Conservation (phyloP, 768 basidiomycete genomes). For the Macrocybe gigantea region DNA sequence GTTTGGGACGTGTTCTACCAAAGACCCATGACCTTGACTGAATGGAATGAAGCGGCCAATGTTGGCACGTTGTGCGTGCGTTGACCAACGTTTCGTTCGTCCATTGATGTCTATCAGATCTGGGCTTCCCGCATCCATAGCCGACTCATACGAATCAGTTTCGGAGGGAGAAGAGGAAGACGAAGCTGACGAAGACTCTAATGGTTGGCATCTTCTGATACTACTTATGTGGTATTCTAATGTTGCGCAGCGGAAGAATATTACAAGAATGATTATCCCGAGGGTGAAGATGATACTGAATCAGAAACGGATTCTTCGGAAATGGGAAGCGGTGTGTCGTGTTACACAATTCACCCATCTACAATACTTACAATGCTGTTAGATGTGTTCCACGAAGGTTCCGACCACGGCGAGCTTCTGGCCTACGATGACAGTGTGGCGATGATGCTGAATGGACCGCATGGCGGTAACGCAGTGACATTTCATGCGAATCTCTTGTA, state of each 20-base stretch:
- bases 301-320: slow-evolving; percentile 24
- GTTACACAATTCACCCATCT: background rate
- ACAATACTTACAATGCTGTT: background rate
- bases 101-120: slow-evolving; percentile 33
- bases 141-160: slow-evolving; percentile 51
- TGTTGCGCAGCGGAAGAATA: slow-evolving; percentile 62
- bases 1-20: slow-evolving; percentile 86
- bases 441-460: slow-evolving; percentile 16
- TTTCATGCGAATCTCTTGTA: background rate
- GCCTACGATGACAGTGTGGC: slow-evolving; percentile 19
- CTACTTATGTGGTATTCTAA: background rate
- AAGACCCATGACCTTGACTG: slow-evolving; percentile 49
- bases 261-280: slow-evolving; percentile 83
- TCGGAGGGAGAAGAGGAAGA: slow-evolving; percentile 70
- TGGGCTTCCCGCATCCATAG: slow-evolving; percentile 54
- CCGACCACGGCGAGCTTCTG: slow-evolving; percentile 40
- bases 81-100: slow-evolving; percentile 1
- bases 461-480: too few species aligned
- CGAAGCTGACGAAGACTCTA: slow-evolving; percentile 67
- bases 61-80: slow-evolving; percentile 58
- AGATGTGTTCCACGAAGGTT: slow-evolving; percentile 57
- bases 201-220: slow-evolving; percentile 39
- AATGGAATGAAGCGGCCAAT: slow-evolving; percentile 53
- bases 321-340: slow-evolving; percentile 23
- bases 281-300: slow-evolving; percentile 47